These are phyloP conservation scores for Candida pseudoviswanathii DNA, from an alignment of 1,139 yeast genomes.

Conservation along the genomic window DNA sequence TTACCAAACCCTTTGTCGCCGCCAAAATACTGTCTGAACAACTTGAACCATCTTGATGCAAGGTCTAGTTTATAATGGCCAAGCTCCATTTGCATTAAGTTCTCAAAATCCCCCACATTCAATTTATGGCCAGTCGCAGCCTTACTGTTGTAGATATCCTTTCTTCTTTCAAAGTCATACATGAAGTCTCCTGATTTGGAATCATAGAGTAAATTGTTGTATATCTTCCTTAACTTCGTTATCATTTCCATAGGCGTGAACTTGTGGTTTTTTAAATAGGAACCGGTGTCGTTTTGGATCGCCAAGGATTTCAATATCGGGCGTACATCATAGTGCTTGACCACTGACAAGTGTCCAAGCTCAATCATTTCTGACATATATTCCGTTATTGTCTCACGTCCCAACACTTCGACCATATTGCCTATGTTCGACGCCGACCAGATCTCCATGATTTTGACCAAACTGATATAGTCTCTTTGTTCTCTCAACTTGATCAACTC, in stretches of 20 bases:
- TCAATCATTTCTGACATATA: constrained; percentile 9
- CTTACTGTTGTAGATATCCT: constrained; percentile 21
- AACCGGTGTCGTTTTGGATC: neutral
- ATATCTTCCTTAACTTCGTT: constrained; percentile 28
- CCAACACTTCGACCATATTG: constrained; percentile 25
- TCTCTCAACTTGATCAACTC: constrained; percentile 13
- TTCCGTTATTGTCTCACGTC: constrained; percentile 25
- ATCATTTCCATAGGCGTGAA: constrained; percentile 8
- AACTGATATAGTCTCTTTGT: constrained; percentile 9
- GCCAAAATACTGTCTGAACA: constrained; percentile 29
- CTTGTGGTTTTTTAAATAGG: neutral
- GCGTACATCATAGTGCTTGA: constrained; percentile 6
- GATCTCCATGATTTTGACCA: constrained; percentile 12
- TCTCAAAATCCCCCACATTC: constrained; percentile 38
- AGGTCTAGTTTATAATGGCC: constrained; percentile 39
- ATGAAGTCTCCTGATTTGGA: constrained; percentile 20
- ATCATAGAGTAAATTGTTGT: constrained; percentile 29
- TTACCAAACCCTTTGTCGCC: constrained; percentile 15
- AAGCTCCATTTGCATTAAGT: constrained; percentile 38
- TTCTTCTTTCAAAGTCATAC: constrained; percentile 23
- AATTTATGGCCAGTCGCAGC: constrained; percentile 25
- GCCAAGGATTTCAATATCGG: constrained; percentile 12
- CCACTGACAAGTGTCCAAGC: constrained; percentile 3
- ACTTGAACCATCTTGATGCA: constrained; percentile 43
- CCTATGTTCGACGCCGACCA: constrained; percentile 27